Conservation (phyloP, 176 grass and related monocot genomes). For the Tillandsia leiboldiana region DNA sequence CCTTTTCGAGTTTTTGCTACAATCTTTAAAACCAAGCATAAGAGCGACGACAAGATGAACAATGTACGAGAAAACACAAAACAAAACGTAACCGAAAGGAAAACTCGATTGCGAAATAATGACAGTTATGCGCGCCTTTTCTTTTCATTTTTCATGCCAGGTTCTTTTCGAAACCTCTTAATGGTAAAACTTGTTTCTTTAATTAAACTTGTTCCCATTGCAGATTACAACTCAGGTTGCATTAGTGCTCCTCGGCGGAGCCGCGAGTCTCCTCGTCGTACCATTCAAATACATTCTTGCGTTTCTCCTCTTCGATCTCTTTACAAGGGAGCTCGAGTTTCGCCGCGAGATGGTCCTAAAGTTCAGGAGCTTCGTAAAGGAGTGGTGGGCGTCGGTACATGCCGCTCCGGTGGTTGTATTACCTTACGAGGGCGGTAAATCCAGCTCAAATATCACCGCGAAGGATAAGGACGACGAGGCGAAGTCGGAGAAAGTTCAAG, state of each 20-base stretch:
- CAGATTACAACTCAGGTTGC: constrained; percentile 86
- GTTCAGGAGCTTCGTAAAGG: constrained; percentile 49
- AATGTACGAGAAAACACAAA: neutral
- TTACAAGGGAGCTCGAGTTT: constrained; percentile 72
- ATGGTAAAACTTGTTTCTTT: neutral
- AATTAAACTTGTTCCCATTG: constrained; percentile 21
- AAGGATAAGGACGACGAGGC: constrained; percentile 17
- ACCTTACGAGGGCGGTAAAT: constrained; percentile 46
- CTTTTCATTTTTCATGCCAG: neutral
- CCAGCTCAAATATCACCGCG: constrained; percentile 15
- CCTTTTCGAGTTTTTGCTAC: neutral
- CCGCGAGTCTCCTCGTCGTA: constrained; percentile 50
- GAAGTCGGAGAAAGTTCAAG: constrained; percentile 22
- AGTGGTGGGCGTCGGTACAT: constrained; percentile 74
- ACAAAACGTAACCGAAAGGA: neutral
- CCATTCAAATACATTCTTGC: constrained; percentile 79
- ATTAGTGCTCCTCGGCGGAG: constrained; percentile 47
- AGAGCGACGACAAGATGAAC: neutral
- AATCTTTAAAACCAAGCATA: neutral
- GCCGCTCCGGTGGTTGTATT: constrained; percentile 66
- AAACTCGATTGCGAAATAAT: neutral
- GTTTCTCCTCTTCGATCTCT: constrained; percentile 48
- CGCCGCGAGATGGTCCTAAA: constrained; percentile 64
- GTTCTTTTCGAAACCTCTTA: neutral
- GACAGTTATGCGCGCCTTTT: neutral